Conservation (phyloP, 2,329 filamentous ascomycete genomes). For the Curvularia sp. region DNA sequence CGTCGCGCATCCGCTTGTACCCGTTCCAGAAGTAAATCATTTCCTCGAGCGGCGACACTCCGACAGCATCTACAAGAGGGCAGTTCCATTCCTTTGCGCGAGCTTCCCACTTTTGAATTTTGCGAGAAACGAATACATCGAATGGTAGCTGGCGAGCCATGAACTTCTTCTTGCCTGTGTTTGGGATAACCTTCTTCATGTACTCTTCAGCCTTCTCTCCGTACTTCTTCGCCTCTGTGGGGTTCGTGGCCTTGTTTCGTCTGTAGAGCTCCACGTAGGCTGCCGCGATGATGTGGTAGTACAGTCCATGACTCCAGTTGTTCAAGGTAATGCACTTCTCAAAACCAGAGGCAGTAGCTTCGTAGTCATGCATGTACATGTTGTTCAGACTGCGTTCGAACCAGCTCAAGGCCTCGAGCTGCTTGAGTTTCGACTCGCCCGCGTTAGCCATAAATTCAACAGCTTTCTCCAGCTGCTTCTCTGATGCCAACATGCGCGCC, state of each 20-base stretch:
- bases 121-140: slow-evolving; percentile 82
- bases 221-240: slow-evolving; percentile 54
- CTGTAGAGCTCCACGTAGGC: slow-evolving; percentile 85
- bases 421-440: slow-evolving; percentile 76
- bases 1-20: slow-evolving; percentile 75
- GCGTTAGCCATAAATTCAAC: slow-evolving; percentile 68
- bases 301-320: slow-evolving; percentile 88
- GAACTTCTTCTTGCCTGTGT: slow-evolving; percentile 85
- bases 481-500: slow-evolving; percentile 74
- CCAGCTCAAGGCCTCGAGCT: slow-evolving; percentile 81
- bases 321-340: slow-evolving; percentile 64
- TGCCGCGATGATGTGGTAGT: slow-evolving; percentile 84
- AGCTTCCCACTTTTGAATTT: slow-evolving; percentile 86
- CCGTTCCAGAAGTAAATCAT: slow-evolving; percentile 97
- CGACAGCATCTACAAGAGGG: slow-evolving; percentile 79
- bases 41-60: slow-evolving; percentile 81
- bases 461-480: slow-evolving; percentile 70
- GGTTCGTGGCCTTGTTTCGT: slow-evolving; percentile 53
- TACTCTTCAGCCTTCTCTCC: slow-evolving; percentile 67
- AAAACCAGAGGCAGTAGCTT: slow-evolving; percentile 76
- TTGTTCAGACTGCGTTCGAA: slow-evolving; percentile 83
- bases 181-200: slow-evolving; percentile 72
- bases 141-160: slow-evolving; percentile 90
- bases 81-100: slow-evolving; percentile 69
- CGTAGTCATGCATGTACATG: slow-evolving; percentile 81